Evolutionary conservation across 805 yeast species (phyloP).

Genomic region (Candida morakotiae): DNA sequence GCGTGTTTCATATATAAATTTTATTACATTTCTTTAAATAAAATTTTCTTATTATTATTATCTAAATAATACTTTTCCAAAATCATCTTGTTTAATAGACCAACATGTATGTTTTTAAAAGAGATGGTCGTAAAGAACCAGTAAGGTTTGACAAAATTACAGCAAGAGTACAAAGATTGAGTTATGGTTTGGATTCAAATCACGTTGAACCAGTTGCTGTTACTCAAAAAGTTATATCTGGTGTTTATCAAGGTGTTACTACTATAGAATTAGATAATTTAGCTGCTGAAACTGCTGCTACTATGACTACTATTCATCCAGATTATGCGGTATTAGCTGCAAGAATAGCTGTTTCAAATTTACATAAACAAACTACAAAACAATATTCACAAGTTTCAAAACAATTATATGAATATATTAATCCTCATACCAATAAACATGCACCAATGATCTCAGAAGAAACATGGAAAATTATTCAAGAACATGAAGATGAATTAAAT

Average conservation of each 20-base stretch:
- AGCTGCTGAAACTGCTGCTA: constrained; percentile 97
- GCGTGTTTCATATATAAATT: constrained; percentile 2
- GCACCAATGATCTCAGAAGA: constrained; percentile 43
- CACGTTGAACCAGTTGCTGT: constrained; percentile 95
- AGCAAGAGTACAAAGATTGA: constrained; percentile 82
- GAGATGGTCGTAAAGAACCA: constrained; percentile 93
- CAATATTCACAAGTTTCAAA: constrained; percentile 74
- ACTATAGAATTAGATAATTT: constrained; percentile 67
- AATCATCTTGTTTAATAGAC: too few species aligned
- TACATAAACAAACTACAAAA: constrained; percentile 91
- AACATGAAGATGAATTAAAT: constrained; percentile 39
- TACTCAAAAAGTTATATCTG: constrained; percentile 92
- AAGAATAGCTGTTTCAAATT: constrained; percentile 88
- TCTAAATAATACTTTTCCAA: background rate
- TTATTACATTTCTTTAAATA: background rate
- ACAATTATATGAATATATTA: constrained; percentile 70
- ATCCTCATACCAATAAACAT: constrained; percentile 70
- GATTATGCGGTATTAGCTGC: constrained; percentile 95
- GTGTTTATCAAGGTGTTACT: constrained; percentile 96
- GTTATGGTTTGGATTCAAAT: constrained; percentile 87
- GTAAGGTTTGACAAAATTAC: constrained; percentile 96
- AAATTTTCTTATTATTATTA: background rate
- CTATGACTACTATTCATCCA: constrained; percentile 97
- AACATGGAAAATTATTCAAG: constrained; percentile 33
- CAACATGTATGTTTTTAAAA: constrained; percentile 86